Base-by-base conservation (phyloP, 2,329 filamentous ascomycete species). In the Bipolaris zeicola region DNA sequence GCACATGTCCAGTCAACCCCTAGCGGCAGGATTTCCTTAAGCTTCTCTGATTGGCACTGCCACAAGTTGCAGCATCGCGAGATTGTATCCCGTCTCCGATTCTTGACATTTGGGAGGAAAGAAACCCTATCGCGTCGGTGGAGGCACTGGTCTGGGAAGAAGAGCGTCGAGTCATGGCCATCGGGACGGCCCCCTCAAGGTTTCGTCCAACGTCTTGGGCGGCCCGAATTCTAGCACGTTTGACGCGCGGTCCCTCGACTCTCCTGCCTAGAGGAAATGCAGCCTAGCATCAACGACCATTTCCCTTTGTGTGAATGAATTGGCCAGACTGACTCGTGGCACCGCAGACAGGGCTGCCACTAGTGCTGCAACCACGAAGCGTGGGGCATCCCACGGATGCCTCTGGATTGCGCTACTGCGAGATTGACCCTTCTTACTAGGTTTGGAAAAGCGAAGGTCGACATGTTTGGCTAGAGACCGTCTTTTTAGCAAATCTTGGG, bases 181-280 rank as follows among this genome's bases (percentile, higher is more conserved):
- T 10, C 33, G 33, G 33, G 28, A 47, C 44, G 34, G 14, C 42
- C n/a, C n/a, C 42, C 42, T 28, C 22, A 6, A 26, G 33, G 28
- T 28, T n/a, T 33, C 45, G 13, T 26, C 34, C 20, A 48, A 37
- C 31, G 45, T 26, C 20, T 8, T 10, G 13, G 16, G 45, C 48
- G 48, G 48, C 18, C 48, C 48, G 48, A 50, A 48, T 48, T 14
- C 45, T 16, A 45, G 14, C 22, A 42, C 42, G 16, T 22, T 52
- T 42, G 11, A 47, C 26, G 34, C 37, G 18, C 34, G 26, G 48
- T 55, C 53, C 50, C 44, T 26, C 48, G 6, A 14, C 11, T 38
- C 48, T 38, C 48, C 42, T 18, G n/a, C 5, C 28, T 36, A 50
- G 28, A 34, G 14, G 6, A 13, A 43, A 50, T 36, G 28, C 28